These are phyloP conservation scores for Eucalyptus leucophloia DNA, from an alignment of 345 rosid species.

Conservation along the genomic window DNA sequence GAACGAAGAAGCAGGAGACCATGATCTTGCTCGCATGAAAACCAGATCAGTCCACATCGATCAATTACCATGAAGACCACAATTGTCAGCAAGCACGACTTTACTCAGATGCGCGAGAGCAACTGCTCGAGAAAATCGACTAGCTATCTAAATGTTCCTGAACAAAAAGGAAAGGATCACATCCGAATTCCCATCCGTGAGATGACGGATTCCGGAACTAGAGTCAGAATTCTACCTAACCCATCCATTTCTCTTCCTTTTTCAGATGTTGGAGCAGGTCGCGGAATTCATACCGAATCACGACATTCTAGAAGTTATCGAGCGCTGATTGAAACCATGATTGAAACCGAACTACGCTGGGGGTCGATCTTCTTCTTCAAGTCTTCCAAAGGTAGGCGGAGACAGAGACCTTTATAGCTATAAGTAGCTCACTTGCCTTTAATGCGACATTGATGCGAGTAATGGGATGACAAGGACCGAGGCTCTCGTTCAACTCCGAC, in stretches of 20 bases:
- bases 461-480: not conserved
- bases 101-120: not conserved
- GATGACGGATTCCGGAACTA: no score
- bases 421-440: not conserved
- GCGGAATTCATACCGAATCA: not conserved
- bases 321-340: not conserved
- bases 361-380: not conserved
- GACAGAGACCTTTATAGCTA: not conserved
- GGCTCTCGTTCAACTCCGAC: not conserved
- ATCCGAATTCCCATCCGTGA: not conserved
- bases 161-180: not conserved
- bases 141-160: not conserved
- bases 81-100: not conserved
- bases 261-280: not conserved
- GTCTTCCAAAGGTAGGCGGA: not conserved
- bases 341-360: not conserved
- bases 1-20: not conserved
- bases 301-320: not conserved
- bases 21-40: not conserved
- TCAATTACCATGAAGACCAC: not conserved
- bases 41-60: not conserved
- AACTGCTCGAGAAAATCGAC: not conserved
- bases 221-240: not conserved
- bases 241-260: not conserved
- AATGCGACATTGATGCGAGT: not conserved